phyloP scores from a whole-genome alignment of 1,284 basidiomycete genomes.

The Cryptococcus maquisensis region DNA sequence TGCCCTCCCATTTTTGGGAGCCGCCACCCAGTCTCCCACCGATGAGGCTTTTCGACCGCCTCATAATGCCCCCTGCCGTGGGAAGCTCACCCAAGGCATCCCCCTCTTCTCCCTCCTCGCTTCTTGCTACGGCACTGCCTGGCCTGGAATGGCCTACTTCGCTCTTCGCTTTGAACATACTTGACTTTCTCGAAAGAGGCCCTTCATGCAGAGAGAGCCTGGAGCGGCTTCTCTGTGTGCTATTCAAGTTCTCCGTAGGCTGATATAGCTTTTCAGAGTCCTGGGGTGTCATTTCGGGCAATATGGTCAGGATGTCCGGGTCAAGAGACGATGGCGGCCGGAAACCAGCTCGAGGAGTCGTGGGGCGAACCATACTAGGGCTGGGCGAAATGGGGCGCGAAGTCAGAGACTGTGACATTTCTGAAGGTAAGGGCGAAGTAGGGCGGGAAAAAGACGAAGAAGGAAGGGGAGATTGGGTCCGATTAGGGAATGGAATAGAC shows the following conservation, averaged over 20 bases:
- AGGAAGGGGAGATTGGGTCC: slow-evolving; percentile 1
- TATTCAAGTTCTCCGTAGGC: background rate
- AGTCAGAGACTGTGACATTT: slow-evolving; percentile 3
- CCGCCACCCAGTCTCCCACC: slow-evolving; percentile 12
- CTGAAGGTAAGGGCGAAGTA: slow-evolving; percentile 8
- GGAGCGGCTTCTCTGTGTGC: slow-evolving; percentile 4
- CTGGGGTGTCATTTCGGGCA: slow-evolving; percentile 42
- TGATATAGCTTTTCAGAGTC: slow-evolving; percentile 26
- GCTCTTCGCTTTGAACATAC: slow-evolving; percentile 12
- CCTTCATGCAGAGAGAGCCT: slow-evolving; percentile 9
- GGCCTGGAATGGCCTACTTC: slow-evolving; percentile 3
- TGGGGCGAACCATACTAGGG: slow-evolving; percentile 3
- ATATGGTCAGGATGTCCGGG: slow-evolving; percentile 42
- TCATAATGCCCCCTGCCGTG: background rate
- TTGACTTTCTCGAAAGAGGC: slow-evolving; percentile 6
- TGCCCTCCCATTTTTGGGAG: slow-evolving; percentile 27
- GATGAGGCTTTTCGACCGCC: slow-evolving; percentile 24
- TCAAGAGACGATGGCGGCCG: slow-evolving; percentile 40
- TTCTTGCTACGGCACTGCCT: background rate
- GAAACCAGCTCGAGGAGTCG: slow-evolving; percentile 20
- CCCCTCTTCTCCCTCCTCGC: slow-evolving; percentile 13
- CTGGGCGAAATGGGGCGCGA: slow-evolving; percentile 4
- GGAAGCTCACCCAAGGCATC: slow-evolving; percentile 17
- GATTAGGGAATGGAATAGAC: background rate
- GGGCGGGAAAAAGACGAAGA: slow-evolving; percentile 4